phyloP scores from a whole-genome alignment of 495 filamentous ascomycete genomes.

The Lineolata rhizophorae region DNA sequence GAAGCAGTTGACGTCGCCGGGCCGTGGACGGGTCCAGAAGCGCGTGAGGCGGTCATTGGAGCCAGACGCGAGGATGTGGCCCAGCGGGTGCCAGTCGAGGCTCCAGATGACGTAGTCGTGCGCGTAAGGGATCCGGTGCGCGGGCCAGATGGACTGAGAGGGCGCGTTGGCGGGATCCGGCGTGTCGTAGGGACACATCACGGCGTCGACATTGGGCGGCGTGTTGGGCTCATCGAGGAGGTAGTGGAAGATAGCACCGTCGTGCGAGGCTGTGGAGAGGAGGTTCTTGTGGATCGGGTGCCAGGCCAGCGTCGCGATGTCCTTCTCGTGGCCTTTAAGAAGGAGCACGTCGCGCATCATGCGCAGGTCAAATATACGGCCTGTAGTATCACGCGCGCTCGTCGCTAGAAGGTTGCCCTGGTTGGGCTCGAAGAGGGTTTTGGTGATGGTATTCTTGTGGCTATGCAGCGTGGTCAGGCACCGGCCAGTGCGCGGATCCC shows the following conservation, averaged over 20 bases:
- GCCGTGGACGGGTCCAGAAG: constrained; percentile 81
- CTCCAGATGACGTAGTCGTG: constrained; percentile 94
- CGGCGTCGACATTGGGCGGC: constrained; percentile 40
- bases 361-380: constrained; percentile 78
- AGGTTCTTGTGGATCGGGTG: constrained; percentile 77
- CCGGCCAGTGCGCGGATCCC: constrained; percentile 78
- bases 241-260: constrained; percentile 81
- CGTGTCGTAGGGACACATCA: constrained; percentile 62
- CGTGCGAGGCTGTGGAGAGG: constrained; percentile 74
- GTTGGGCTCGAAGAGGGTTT: constrained; percentile 64
- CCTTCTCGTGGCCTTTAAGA: constrained; percentile 81
- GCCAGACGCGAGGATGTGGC: constrained; percentile 93
- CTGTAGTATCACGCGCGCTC: constrained; percentile 76
- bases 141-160: constrained; percentile 70
- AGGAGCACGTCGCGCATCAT: constrained; percentile 97
- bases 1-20: constrained; percentile 63
- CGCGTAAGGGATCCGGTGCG: constrained; percentile 63
- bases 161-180: constrained; percentile 55
- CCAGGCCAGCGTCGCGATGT: constrained; percentile 80
- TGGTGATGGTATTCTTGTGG: constrained; percentile 92
- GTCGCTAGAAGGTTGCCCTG: constrained; percentile 73
- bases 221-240: constrained; percentile 78
- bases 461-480: constrained; percentile 86
- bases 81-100: constrained; percentile 88
- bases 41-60: constrained; percentile 92